Evolutionary conservation across 345 rosid species (phyloP).

Genomic region (Salix arbutifolia): DNA sequence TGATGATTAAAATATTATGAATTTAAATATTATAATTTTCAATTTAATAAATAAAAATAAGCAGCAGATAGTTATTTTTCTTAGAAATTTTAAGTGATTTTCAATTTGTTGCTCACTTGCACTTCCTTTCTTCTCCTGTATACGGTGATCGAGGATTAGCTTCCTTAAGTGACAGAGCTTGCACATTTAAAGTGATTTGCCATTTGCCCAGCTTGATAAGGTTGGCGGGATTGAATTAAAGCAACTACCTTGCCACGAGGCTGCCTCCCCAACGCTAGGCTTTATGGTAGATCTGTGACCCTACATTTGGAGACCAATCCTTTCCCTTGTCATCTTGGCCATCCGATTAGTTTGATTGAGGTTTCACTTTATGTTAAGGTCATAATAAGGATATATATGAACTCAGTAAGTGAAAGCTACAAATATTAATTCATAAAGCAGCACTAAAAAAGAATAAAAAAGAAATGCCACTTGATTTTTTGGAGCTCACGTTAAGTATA

Average conservation of each 20-base stretch:
- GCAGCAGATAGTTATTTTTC: no score
- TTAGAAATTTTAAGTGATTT: no score
- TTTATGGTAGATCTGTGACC: not conserved
- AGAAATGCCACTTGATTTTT: not conserved
- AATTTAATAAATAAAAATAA: no score
- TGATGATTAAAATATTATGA: no score
- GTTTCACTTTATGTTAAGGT: constrained; percentile 4
- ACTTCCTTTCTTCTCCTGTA: no score
- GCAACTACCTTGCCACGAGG: not conserved
- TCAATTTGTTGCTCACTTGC: no score
- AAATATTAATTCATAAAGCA: not conserved
- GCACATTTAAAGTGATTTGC: not conserved
- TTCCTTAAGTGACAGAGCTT: not conserved
- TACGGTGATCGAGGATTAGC: no score
- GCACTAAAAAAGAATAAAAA: not conserved
- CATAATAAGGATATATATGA: not conserved
- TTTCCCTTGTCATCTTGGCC: not conserved
- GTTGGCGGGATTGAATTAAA: constrained; percentile 8
- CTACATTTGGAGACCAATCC: not conserved
- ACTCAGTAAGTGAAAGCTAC: not conserved
- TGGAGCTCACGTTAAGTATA: constrained; percentile 7
- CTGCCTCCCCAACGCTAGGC: not conserved
- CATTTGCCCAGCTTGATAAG: not conserved
- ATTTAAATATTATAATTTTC: no score
- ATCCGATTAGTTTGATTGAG: not conserved